These are phyloP conservation scores for Backusella psychrophila DNA, from an alignment of 192 early-diverging fungal genomes.

Conservation along the genomic window DNA sequence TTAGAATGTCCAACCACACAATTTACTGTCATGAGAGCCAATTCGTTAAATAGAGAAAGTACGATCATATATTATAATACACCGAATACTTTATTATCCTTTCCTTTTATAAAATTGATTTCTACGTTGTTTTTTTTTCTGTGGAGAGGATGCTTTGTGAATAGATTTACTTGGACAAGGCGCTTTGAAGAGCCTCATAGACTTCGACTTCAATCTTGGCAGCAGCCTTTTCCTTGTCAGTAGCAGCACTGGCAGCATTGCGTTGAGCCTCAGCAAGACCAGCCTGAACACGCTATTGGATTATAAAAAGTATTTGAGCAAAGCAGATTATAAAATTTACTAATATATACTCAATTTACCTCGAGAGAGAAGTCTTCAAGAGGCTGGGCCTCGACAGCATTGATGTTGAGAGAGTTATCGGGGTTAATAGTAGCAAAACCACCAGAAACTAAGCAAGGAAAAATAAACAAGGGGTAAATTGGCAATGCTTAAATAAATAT, in stretches of 20 bases:
- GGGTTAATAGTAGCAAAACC: slow-evolving; percentile 97
- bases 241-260: slow-evolving; percentile 52
- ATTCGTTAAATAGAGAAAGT: neutral
- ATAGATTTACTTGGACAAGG: slow-evolving; percentile 47
- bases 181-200: slow-evolving; percentile 81
- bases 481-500: neutral
- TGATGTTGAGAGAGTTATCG: slow-evolving; percentile 95
- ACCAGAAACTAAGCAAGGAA: slow-evolving; percentile 68
- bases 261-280: slow-evolving; percentile 84
- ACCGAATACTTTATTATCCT: neutral
- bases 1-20: neutral
- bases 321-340: neutral
- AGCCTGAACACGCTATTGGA: slow-evolving; percentile 59
- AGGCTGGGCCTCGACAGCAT: slow-evolving; percentile 90
- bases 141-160: neutral
- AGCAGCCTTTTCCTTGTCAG: slow-evolving; percentile 76
- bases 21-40: neutral
- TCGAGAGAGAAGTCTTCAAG: slow-evolving; percentile 86
- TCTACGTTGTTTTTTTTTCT: neutral
- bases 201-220: slow-evolving; percentile 89
- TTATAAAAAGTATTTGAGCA: neutral
- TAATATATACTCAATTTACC: slow-evolving; percentile 36
- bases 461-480: slow-evolving; percentile 12
- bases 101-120: neutral
- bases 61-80: neutral